Percentiles rank a stretch among this genome's conserved stretches.
Conservation (phyloP, 257 asterid genomes). For the Nyctanthes arbortristis region DNA sequence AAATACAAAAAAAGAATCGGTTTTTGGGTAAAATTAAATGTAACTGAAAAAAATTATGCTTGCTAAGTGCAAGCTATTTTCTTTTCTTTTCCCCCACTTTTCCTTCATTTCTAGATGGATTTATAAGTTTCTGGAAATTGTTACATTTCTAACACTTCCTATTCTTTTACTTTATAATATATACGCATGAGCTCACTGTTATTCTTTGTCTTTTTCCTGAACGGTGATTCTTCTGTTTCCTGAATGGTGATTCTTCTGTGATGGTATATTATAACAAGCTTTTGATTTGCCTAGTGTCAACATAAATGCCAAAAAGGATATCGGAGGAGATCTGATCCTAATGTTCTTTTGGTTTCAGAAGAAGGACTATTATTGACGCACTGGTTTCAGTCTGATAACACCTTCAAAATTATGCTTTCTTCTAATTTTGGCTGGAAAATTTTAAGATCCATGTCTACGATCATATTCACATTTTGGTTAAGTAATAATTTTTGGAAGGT, state of each 20-base stretch:
- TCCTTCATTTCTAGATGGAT: neutral
- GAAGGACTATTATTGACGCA: neutral
- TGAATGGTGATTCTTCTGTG: too few species aligned
- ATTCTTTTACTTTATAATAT: neutral
- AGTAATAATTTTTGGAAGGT: constrained; percentile 13
- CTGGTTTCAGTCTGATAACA: neutral
- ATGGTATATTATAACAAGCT: neutral
- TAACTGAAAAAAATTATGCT: neutral
- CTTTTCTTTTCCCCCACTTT: neutral
- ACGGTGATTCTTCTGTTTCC: neutral
- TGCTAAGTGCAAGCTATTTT: neutral
- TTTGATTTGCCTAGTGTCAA: neutral
- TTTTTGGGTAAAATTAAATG: too few species aligned
- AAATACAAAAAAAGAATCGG: neutral
- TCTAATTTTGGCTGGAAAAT: neutral
- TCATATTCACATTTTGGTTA: constrained; percentile 2
- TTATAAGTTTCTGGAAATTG: too few species aligned
- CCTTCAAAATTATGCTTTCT: neutral
- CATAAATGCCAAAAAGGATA: neutral
- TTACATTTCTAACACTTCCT: too few species aligned
- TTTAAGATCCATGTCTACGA: neutral
- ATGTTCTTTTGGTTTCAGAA: constrained; percentile 11
- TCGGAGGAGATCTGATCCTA: neutral
- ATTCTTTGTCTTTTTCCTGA: neutral
- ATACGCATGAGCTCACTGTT: neutral